Evolutionary conservation across 345 rosid species (phyloP).

Genomic region (Sapria himalayana): DNA sequence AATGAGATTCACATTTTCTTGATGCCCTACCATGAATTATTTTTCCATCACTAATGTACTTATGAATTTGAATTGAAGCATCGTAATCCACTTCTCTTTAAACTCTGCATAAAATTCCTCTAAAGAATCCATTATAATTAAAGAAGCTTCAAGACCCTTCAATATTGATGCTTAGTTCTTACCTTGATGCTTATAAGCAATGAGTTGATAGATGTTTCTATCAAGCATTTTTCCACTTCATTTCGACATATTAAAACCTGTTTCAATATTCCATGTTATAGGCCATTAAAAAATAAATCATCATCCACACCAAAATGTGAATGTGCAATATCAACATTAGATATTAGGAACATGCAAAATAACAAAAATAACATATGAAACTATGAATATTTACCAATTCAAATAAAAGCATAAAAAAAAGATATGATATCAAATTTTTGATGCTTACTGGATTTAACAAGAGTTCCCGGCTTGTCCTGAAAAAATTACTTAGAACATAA

Average conservation of each 20-base stretch:
- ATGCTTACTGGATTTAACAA: conserved; percentile 75
- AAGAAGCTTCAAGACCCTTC: no score
- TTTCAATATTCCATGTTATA: neutral
- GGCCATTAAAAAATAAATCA: no score
- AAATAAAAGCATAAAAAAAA: conserved; percentile 4
- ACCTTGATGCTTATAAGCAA: conserved; percentile 93
- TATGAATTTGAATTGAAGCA: no score
- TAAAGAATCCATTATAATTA: no score
- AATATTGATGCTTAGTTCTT: no score
- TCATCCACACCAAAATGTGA: no score
- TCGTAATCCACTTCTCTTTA: no score
- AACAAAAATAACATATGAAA: neutral
- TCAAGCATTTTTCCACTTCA: conserved; percentile 90
- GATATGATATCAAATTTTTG: conserved; percentile 3
- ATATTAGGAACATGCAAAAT: neutral
- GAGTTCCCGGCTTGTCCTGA: conserved; percentile 92
- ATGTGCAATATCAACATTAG: conserved; percentile 8
- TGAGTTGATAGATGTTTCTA: conserved; percentile 90
- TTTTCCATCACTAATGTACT: no score
- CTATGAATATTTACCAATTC: neutral
- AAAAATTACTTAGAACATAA: no score
- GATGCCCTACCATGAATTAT: no score
- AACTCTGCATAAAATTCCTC: no score
- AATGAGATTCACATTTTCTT: no score
- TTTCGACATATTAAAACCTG: conserved; percentile 88